Evolutionary conservation across 352 stramenopile genomes (phyloP), one percentile per base, ranked within the genome.

Genomic region (Pythium coloratum): DNA sequence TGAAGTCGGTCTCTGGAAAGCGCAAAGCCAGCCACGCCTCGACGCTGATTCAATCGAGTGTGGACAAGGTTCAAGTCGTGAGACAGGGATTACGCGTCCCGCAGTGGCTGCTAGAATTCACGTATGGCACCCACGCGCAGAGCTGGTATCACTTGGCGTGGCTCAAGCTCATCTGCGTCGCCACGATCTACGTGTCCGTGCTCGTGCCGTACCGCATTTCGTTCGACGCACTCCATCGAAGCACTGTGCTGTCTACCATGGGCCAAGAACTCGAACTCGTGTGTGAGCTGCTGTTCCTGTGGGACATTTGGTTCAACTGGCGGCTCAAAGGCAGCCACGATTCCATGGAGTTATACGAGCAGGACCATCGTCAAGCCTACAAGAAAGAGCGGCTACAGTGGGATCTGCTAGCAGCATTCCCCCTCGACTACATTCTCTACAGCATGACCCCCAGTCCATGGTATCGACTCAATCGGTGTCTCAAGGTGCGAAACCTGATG

Each of bases 241-340:
- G 55, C 0, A 60, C 63, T 0, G 75, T 59, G 68, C 30, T 85
- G 20, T 50, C 79, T 0, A 34, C 73, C 0, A 16, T 84, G 1
- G 54, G 70, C 1, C 56, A 66, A 13, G 70, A 82, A 38, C n/a
- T 86, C 0, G 77, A 88, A 32, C 56, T 82, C 0, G 3, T 85
- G 0, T 86, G 77, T 38, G 79, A 88, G 30, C 55, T 84, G 13
- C 1, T 88, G 12, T 90, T 81, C 51, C n/a, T 86, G 7, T 71
- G 72, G 36, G 81, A 90, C 50, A 83, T 90, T 34, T 86, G 77
- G 76, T 71, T 86, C 44, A 89, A 77, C 34, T 89, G 77, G 80
- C 64, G 68, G 13, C 34, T 88, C 5, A 66, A 74, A 32, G 66
- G 55, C 0, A 75, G 73, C 6, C 51, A 50, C 9, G 67, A 84